Evolutionary conservation across 306 rosid species (phyloP).

Genomic region (Acacia crassicarpa): DNA sequence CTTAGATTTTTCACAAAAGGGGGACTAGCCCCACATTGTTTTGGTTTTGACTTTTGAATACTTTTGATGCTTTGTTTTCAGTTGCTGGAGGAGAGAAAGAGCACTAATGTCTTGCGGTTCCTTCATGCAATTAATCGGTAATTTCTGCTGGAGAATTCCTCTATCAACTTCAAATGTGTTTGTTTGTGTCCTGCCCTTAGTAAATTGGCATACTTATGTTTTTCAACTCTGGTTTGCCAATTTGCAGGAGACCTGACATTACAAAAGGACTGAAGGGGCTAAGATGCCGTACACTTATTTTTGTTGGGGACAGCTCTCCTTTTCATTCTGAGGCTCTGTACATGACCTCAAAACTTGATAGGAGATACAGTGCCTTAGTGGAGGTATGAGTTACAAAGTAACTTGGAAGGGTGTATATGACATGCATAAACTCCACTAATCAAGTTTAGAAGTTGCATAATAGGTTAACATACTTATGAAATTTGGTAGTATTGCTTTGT

Average conservation of each 20-base stretch:
- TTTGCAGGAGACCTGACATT: constrained; percentile 79
- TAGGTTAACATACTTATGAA: neutral
- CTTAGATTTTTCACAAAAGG: neutral
- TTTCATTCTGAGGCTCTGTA: constrained; percentile 88
- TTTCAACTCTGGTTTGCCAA: constrained; percentile 25
- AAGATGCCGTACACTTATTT: constrained; percentile 84
- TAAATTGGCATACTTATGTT: constrained; percentile 4
- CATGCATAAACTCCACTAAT: neutral
- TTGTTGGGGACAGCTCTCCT: constrained; percentile 93
- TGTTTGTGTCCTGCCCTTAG: neutral
- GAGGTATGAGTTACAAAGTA: constrained; percentile 54
- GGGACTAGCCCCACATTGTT: neutral
- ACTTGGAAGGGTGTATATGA: neutral
- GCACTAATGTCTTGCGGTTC: constrained; percentile 68
- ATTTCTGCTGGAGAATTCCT: constrained; percentile 12
- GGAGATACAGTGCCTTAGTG: constrained; percentile 79
- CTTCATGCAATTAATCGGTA: constrained; percentile 80
- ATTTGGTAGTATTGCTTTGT: constrained; percentile 9
- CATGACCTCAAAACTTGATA: constrained; percentile 81
- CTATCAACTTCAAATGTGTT: neutral
- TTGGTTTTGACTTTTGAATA: constrained; percentile 17
- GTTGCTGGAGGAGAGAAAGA: constrained; percentile 88
- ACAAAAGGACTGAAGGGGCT: constrained; percentile 68
- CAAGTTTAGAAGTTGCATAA: neutral
- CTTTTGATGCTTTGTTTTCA: constrained; percentile 35